phyloP scores from a whole-genome alignment of 768 basidiomycete species.

The Tylopilus sp. region DNA sequence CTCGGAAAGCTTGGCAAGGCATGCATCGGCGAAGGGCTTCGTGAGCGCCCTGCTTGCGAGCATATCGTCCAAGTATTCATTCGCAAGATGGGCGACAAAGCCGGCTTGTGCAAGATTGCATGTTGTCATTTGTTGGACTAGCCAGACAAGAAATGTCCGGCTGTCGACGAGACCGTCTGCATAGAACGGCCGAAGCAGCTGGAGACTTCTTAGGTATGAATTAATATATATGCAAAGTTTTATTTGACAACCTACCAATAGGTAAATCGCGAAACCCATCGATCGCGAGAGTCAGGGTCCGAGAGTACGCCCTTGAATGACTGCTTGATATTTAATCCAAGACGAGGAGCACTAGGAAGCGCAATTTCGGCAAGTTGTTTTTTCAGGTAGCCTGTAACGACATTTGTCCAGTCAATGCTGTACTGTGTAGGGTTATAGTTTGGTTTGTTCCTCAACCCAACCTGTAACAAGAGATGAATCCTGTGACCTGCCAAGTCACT shows the following conservation, averaged over 20 bases:
- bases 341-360: conserved; percentile 73
- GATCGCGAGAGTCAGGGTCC: conserved; percentile 64
- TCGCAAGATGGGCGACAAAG: conserved; percentile 69
- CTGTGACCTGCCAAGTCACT: neutral
- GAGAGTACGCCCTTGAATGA: conserved; percentile 80
- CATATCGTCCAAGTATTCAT: conserved; percentile 77
- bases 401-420: conserved; percentile 81
- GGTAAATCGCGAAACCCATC: conserved; percentile 75
- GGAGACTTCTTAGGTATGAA: conserved; percentile 44
- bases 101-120: conserved; percentile 82
- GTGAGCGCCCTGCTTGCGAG: conserved; percentile 62
- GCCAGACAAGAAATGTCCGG: conserved; percentile 72
- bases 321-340: conserved; percentile 76
- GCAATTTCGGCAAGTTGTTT: conserved; percentile 79
- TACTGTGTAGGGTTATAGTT: conserved; percentile 81
- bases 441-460: conserved; percentile 73
- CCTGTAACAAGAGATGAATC: conserved; percentile 37
- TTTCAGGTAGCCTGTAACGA: conserved; percentile 77
- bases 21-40: conserved; percentile 70
- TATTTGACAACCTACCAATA: conserved; percentile 54
- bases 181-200: conserved; percentile 72
- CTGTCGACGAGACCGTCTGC: conserved; percentile 79
- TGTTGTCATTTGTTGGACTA: conserved; percentile 70
- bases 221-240: neutral
- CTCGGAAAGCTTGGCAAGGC: conserved; percentile 62